Base-by-base conservation (phyloP, 2,329 filamentous ascomycete species). In the Fusarium stilboides region DNA sequence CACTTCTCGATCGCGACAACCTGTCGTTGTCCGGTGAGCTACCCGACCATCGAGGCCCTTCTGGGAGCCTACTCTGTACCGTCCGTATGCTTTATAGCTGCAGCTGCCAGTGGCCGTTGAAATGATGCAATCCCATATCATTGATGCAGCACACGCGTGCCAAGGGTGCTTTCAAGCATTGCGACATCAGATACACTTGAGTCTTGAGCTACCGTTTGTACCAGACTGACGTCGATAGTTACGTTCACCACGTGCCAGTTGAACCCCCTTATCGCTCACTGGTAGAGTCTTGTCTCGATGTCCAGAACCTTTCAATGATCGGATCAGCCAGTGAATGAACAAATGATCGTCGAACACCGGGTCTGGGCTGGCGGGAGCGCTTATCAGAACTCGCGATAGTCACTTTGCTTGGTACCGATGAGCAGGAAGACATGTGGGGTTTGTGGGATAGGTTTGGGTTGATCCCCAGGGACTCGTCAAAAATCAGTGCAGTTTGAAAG, bases 151-250 rank as follows among this genome's bases (percentile, higher is more conserved):
- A 42, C 49, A 46, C 45, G 28, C 24, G 34, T 46, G 47, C 52
- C 53, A 56, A 51, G 37, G 53, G 39, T 52, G 45, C 20, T 40
- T 33, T 20, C 5, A 8, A 2, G 5, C 28, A 24, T 8, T 33
- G n/a, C 39, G 28, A 47, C 44, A 59, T 54, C 15, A 37, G 37
- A n/a, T n/a, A n/a, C n/a, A n/a, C n/a, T n/a, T n/a, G n/a, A n/a
- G n/a, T n/a, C n/a, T 33, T 37, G 13, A 26, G 14, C 34, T n/a
- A 46, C 22, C 22, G 22, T 24, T 7, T 57, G 34, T 17, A 24
- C 24, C 22, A 46, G 17, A 37, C 57, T 72, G 72, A 70, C 68
- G 66, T 73, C 70, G 62, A 46, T 49, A 61, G 43, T 57, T 61
- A 69, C 58, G 51, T 45, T 61, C 43, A 54, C 53, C 71, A 70